Evolutionary conservation across 2,329 filamentous ascomycete species (phyloP).

Genomic region (Talaromyces marneffei): DNA sequence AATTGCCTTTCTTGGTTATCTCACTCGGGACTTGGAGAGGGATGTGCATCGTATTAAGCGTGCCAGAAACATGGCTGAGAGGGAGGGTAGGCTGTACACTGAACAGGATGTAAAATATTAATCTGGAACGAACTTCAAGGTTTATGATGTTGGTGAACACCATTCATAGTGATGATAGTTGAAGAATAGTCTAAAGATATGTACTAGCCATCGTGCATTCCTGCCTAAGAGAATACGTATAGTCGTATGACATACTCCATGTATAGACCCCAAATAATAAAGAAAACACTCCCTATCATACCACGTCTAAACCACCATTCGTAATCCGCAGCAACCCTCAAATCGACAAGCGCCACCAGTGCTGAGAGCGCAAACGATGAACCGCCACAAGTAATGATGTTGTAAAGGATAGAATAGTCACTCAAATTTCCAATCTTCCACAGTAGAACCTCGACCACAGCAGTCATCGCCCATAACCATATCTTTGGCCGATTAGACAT

Average conservation of each 20-base stretch:
- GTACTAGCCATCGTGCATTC: neutral
- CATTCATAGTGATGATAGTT: neutral
- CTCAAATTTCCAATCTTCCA: neutral
- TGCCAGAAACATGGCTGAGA: neutral
- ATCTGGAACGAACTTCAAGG: too few relatives aligned
- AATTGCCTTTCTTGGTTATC: too few relatives aligned
- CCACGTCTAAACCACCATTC: constrained; percentile 7
- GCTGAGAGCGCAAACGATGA: constrained; percentile 1
- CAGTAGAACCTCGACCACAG: neutral
- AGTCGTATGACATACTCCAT: constrained; percentile 10
- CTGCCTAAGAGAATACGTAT: neutral
- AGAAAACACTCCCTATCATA: neutral
- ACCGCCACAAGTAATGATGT: neutral
- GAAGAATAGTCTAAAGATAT: neutral
- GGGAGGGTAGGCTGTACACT: neutral
- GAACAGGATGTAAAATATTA: neutral
- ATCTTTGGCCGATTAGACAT: neutral
- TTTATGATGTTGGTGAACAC: too few relatives aligned
- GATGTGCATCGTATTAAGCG: neutral
- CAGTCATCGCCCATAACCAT: constrained; percentile 3
- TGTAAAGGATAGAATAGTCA: constrained; percentile 8
- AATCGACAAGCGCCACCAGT: constrained; percentile 8
- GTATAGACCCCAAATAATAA: constrained; percentile 2
- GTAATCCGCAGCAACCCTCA: constrained; percentile 9
- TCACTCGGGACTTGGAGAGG: neutral